phyloP scores from a whole-genome alignment of 139 green algal species.

The Deuterostichococcus epilithicus region DNA sequence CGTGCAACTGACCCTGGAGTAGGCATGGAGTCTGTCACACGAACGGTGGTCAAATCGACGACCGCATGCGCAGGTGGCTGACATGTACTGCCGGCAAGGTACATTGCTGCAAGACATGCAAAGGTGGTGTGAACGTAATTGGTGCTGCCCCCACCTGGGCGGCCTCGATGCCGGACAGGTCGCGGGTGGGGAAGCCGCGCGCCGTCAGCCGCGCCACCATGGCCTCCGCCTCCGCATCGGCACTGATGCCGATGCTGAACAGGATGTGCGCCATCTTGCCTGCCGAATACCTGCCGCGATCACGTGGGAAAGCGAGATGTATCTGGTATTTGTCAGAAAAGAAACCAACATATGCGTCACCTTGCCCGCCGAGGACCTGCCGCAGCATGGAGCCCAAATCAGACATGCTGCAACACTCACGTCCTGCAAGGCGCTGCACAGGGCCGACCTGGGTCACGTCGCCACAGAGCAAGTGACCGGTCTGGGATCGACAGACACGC shows the following conservation, averaged over 20 bases:
- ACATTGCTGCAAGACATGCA: background rate
- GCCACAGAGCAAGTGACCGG: no score
- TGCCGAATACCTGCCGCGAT: slow-evolving; percentile 50
- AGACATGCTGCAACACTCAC: background rate
- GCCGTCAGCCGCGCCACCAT: slow-evolving; percentile 64
- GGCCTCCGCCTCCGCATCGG: slow-evolving; percentile 29
- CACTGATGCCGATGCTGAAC: slow-evolving; percentile 53
- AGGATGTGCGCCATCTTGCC: slow-evolving; percentile 59
- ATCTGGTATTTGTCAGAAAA: no score
- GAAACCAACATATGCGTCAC: slow-evolving; percentile 70
- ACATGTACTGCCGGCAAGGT: background rate
- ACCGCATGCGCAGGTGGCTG: no score
- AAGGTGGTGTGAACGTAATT: background rate
- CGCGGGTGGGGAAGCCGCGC: slow-evolving; percentile 53
- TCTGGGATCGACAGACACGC: no score
- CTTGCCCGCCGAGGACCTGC: background rate
- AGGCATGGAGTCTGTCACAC: no score
- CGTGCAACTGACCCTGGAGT: no score
- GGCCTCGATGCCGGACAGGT: slow-evolving; percentile 69
- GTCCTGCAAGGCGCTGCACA: no score
- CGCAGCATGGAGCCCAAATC: background rate
- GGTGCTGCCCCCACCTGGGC: slow-evolving; percentile 42
- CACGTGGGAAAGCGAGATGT: no score
- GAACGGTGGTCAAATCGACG: no score
- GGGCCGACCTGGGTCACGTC: no score